These are phyloP conservation scores for Fonsecaea multimorphosa DNA, from an alignment of 2,329 filamentous ascomycete species.

Conservation along the genomic window DNA sequence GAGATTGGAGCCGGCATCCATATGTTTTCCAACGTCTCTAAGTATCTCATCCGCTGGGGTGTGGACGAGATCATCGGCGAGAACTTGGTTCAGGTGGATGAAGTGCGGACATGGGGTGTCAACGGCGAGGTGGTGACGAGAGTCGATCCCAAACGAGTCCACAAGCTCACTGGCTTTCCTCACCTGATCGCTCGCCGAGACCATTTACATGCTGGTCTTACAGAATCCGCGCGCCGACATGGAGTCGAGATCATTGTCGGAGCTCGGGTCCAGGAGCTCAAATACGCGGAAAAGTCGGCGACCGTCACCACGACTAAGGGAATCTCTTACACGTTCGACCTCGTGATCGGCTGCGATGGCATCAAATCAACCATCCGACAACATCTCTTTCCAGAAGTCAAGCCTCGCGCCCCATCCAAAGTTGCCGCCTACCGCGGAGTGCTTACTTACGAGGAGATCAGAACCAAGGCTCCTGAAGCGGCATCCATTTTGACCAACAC, in stretches of 20 bases:
- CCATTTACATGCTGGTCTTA: conserved; percentile 25
- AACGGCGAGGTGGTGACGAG: conserved; percentile 28
- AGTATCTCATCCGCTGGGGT: conserved; percentile 49
- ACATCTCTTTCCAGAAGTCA: conserved; percentile 45
- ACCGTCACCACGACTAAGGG: conserved; percentile 33
- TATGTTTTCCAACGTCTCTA: conserved; percentile 51
- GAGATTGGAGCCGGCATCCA: conserved; percentile 48
- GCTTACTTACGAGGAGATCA: conserved; percentile 40
- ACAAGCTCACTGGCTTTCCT: conserved; percentile 18
- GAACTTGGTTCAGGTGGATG: conserved; percentile 49
- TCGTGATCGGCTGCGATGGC: conserved; percentile 51
- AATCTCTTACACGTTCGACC: conserved; percentile 42
- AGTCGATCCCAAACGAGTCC: conserved; percentile 18
- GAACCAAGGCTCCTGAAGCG: conserved; percentile 46
- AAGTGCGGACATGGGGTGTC: conserved; percentile 46
- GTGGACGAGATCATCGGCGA: conserved; percentile 50
- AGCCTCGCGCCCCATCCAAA: conserved; percentile 17
- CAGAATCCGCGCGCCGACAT: conserved; percentile 22
- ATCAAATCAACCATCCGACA: conserved; percentile 48
- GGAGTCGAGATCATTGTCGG: conserved; percentile 25
- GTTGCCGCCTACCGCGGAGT: conserved; percentile 17
- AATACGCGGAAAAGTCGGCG: conserved; percentile 5
- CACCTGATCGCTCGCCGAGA: conserved; percentile 26
- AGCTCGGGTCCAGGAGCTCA: conserved; percentile 16
- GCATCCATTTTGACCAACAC: conserved; percentile 52